These are phyloP conservation scores for Celoporthe dispersa DNA, from an alignment of 2,329 filamentous ascomycete species.

Conservation along the genomic window DNA sequence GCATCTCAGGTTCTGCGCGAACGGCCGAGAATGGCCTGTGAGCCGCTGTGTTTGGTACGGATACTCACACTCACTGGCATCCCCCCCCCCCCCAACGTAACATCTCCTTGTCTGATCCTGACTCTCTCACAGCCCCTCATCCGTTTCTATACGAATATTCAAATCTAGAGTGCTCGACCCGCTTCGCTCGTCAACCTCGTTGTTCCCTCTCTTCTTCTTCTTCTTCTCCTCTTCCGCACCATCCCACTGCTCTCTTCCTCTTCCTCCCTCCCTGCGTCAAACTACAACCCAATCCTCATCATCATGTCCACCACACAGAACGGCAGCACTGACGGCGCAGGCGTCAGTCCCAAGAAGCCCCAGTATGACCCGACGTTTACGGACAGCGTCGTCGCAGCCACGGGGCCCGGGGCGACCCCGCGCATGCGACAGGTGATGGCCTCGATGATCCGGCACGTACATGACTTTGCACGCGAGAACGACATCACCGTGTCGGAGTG, in stretches of 20 bases:
- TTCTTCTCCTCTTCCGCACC: too few species aligned
- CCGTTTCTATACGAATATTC: background rate
- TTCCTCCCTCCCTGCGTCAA: background rate
- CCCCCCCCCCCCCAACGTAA: background rate
- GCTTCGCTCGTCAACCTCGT: too few species aligned
- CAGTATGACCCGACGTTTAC: conserved; percentile 80
- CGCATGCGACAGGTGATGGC: conserved; percentile 71
- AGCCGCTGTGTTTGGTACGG: background rate
- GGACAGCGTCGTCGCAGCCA: conserved; percentile 71
- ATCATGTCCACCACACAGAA: conserved; percentile 13
- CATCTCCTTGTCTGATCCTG: background rate
- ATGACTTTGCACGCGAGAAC: conserved; percentile 81
- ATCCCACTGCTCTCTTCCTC: background rate
- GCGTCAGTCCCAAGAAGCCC: conserved; percentile 37
- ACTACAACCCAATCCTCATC: background rate
- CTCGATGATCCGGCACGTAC: conserved; percentile 72
- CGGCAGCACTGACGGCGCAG: conserved; percentile 34
- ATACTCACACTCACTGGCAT: background rate
- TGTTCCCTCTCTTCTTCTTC: too few species aligned
- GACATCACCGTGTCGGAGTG: conserved; percentile 82
- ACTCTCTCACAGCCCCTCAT: conserved; percentile 1
- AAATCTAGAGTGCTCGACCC: background rate
- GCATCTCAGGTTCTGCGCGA: background rate
- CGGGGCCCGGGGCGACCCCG: conserved; percentile 72
- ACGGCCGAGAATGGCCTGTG: background rate